Evolutionary conservation across 805 yeast species (phyloP).

Genomic region (Barnettozyma vustinii): DNA sequence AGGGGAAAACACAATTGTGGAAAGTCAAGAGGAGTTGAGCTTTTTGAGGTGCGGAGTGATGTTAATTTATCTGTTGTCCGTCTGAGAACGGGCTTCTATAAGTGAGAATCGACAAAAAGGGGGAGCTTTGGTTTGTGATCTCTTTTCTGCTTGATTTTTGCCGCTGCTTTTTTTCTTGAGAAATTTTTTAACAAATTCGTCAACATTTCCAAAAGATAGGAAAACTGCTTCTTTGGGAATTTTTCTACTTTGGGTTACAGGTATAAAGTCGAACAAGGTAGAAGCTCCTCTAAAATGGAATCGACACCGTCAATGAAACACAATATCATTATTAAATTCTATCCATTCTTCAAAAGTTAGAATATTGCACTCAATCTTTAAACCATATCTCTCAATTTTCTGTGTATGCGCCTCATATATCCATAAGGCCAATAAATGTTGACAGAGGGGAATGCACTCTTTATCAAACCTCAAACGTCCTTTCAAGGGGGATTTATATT

Average conservation of each 20-base stretch:
- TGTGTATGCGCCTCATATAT: neutral
- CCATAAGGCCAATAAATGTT: constrained; percentile 3
- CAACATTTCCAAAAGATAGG: neutral
- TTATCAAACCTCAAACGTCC: neutral
- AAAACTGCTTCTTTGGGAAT: neutral
- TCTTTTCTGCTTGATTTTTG: neutral
- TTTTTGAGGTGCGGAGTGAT: no score
- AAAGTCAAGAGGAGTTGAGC: neutral
- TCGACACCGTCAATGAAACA: neutral
- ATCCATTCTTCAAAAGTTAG: neutral
- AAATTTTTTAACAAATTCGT: neutral
- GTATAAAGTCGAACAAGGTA: no score
- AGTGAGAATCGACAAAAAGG: neutral
- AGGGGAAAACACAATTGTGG: neutral
- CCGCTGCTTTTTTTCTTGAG: neutral
- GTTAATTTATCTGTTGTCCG: neutral
- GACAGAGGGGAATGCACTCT: neutral
- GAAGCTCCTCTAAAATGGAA: no score
- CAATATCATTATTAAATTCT: neutral
- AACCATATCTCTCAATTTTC: neutral
- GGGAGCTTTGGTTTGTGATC: neutral
- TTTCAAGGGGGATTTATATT: neutral
- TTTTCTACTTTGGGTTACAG: neutral
- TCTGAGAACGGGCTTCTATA: neutral
- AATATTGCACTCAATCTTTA: neutral